Evolutionary conservation across 352 stramenopile species (phyloP).

Genomic region (Phytophthora hibernalis): DNA sequence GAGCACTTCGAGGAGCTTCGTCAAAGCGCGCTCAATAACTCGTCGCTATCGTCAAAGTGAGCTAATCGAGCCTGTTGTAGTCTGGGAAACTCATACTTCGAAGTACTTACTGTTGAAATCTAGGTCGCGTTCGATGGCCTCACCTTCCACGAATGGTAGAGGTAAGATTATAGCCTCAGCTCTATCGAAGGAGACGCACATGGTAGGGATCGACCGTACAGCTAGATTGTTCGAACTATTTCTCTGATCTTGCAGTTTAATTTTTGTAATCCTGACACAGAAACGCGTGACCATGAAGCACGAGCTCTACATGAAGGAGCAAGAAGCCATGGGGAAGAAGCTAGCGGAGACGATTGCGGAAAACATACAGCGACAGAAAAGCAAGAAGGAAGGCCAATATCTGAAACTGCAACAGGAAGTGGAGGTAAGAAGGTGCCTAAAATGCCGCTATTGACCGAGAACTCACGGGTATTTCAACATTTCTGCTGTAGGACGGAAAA

Average conservation of each 20-base stretch:
- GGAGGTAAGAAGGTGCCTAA: conserved; percentile 44
- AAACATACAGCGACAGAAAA: conserved; percentile 67
- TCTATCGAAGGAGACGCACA: conserved; percentile 66
- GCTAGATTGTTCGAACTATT: not conserved
- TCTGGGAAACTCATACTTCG: not conserved
- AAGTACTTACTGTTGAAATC: not conserved
- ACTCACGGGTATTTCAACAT: not conserved
- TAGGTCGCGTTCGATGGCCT: conserved; percentile 28
- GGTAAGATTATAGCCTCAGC: conserved; percentile 46
- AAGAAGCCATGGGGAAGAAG: conserved; percentile 68
- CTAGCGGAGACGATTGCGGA: conserved; percentile 69
- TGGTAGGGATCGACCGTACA: conserved; percentile 25
- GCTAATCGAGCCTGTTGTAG: conserved; percentile 15
- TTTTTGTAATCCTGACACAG: conserved; percentile 17
- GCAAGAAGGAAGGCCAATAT: conserved; percentile 72
- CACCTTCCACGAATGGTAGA: conserved; percentile 22
- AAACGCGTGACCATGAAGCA: conserved; percentile 81
- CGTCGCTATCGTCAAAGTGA: conserved; percentile 36
- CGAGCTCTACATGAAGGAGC: conserved; percentile 75
- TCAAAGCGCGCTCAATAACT: conserved; percentile 54
- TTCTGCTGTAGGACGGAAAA: conserved; percentile 52
- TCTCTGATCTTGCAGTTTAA: not conserved
- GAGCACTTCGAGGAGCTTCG: conserved; percentile 78
- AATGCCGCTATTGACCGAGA: not conserved
- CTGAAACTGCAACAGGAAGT: conserved; percentile 75